phyloP scores from a whole-genome alignment of 305 asterid species.

The Stenogyne calaminthoides region DNA sequence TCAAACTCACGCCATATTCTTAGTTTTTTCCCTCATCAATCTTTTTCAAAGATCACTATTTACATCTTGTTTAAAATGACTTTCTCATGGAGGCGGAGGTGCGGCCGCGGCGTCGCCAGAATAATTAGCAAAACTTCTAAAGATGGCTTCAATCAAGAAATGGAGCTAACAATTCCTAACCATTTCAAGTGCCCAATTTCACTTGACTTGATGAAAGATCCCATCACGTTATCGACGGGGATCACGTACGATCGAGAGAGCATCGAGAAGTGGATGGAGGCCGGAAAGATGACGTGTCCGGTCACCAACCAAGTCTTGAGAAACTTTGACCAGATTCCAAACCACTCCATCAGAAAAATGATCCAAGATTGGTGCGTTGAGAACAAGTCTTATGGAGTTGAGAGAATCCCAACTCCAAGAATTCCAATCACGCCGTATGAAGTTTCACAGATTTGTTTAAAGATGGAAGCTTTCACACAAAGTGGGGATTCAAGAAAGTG shows the following conservation, averaged over 20 bases:
- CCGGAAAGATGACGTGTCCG: slow-evolving; percentile 64
- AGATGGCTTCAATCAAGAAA: slow-evolving; percentile 21
- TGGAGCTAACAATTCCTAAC: slow-evolving; percentile 60
- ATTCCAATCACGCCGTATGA: slow-evolving; percentile 55
- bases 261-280: slow-evolving; percentile 80
- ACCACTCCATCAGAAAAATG: slow-evolving; percentile 71
- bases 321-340: slow-evolving; percentile 59
- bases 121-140: slow-evolving; percentile 31
- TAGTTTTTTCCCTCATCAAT: neutral
- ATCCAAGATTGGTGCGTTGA: slow-evolving; percentile 94
- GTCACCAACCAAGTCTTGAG: slow-evolving; percentile 68
- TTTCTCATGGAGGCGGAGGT: slow-evolving; percentile 56
- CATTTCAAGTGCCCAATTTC: slow-evolving; percentile 76
- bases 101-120: slow-evolving; percentile 25
- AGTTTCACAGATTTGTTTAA: slow-evolving; percentile 46
- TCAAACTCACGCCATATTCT: neutral
- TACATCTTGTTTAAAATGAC: slow-evolving; percentile 35
- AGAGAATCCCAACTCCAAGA: slow-evolving; percentile 85
- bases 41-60: neutral
- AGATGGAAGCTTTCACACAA: slow-evolving; percentile 42
- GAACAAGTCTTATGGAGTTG: slow-evolving; percentile 66
- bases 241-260: slow-evolving; percentile 81
- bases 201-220: slow-evolving; percentile 86
- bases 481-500: slow-evolving; percentile 41
- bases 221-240: slow-evolving; percentile 84